Evolutionary conservation across 805 yeast species (phyloP).

Genomic region (Lipomyces lipofer): DNA sequence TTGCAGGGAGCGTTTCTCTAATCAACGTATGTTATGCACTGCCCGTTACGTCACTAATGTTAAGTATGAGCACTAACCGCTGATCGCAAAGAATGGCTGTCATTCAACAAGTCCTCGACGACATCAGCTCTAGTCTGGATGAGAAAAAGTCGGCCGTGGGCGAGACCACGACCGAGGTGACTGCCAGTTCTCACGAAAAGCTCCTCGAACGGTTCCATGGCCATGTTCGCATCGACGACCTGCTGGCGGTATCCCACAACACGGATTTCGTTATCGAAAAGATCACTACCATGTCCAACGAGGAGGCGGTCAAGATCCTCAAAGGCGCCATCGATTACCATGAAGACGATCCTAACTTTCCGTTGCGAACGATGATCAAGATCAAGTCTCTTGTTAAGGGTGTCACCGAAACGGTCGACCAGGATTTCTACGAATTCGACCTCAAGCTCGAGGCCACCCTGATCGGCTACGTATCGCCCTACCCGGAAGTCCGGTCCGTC

Average conservation of each 20-base stretch:
- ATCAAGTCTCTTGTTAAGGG: constrained; percentile 15
- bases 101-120: too few species aligned
- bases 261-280: constrained; percentile 46
- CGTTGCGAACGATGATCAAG: constrained; percentile 28
- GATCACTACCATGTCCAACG: constrained; percentile 41
- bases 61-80: too few species aligned
- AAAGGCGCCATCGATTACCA: constrained; percentile 46
- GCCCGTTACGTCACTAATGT: too few species aligned
- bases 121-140: too few species aligned
- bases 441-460: constrained; percentile 48
- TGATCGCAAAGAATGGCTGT: too few species aligned
- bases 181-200: background rate
- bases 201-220: background rate
- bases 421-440: constrained; percentile 34
- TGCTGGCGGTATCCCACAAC: background rate
- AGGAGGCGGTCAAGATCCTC: constrained; percentile 45
- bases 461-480: constrained; percentile 50
- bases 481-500: constrained; percentile 61
- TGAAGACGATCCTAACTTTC: constrained; percentile 51
- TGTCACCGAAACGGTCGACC: constrained; percentile 5
- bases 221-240: background rate
- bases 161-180: background rate
- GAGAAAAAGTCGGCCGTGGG: background rate
- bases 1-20: too few species aligned
- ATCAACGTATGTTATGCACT: too few species aligned